phyloP scores from a whole-genome alignment of 768 basidiomycete species.

The Trametes maxima region DNA sequence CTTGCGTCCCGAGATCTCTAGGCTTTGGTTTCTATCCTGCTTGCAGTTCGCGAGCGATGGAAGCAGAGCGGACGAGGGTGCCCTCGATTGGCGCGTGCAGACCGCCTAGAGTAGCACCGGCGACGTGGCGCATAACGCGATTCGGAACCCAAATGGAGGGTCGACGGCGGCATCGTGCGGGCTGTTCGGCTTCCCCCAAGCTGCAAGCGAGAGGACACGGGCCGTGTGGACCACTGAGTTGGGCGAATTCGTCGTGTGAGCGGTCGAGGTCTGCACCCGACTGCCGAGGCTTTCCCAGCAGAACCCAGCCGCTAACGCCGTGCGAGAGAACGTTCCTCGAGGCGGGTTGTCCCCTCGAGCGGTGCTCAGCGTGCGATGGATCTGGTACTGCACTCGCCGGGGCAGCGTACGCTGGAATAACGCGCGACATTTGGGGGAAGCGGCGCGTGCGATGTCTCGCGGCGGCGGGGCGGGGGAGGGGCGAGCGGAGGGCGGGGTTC shows the following conservation, averaged over 20 bases:
- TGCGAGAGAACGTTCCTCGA: not conserved
- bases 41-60: too few relatives aligned
- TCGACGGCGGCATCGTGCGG: not conserved
- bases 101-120: too few relatives aligned
- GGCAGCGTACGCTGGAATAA: too few relatives aligned
- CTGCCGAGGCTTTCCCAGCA: not conserved
- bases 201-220: too few relatives aligned
- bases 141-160: too few relatives aligned
- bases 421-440: not conserved
- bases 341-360: not conserved
- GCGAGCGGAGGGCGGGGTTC: not conserved
- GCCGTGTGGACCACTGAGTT: not conserved
- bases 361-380: too few relatives aligned
- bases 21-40: too few relatives aligned
- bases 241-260: not conserved
- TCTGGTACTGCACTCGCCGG: too few relatives aligned
- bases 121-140: too few relatives aligned
- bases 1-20: too few relatives aligned
- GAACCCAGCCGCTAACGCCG: not conserved
- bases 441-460: not conserved
- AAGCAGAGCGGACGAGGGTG: too few relatives aligned
- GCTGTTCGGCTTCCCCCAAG: not conserved
- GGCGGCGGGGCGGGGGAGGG: not conserved
- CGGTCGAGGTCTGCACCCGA: slow-evolving; percentile 2
- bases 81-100: too few relatives aligned